phyloP scores from a whole-genome alignment of 2,329 filamentous ascomycete species.

The Penicillium sp. region DNA sequence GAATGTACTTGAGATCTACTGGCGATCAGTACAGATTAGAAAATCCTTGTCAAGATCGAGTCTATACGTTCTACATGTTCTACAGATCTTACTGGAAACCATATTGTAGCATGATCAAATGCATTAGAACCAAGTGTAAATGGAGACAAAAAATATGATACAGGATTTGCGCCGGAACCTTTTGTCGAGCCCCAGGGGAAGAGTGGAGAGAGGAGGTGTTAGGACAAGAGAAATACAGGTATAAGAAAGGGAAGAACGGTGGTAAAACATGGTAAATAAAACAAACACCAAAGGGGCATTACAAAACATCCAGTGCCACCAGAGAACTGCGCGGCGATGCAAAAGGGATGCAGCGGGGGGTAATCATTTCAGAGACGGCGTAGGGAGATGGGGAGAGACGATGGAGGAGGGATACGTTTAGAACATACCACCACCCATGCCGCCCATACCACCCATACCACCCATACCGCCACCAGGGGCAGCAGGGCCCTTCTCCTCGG shows the following conservation, averaged over 20 bases:
- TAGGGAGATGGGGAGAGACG: slow-evolving; percentile 13
- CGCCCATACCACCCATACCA: slow-evolving; percentile 66
- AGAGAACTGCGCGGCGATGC: slow-evolving; percentile 42
- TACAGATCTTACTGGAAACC: background rate
- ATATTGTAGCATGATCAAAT: slow-evolving; percentile 17
- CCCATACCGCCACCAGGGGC: slow-evolving; percentile 56
- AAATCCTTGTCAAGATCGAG: background rate
- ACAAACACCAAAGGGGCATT: slow-evolving; percentile 34
- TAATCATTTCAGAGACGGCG: slow-evolving; percentile 23
- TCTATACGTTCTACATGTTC: background rate
- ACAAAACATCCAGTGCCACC: slow-evolving; percentile 32
- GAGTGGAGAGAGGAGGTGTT: slow-evolving; percentile 27
- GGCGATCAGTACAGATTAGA: background rate
- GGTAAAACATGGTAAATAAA: slow-evolving; percentile 6
- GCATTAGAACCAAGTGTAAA: slow-evolving; percentile 25
- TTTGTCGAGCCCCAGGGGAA: slow-evolving; percentile 29
- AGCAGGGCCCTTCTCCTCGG: slow-evolving; percentile 82
- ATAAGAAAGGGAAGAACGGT: slow-evolving; percentile 20
- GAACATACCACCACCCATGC: slow-evolving; percentile 71
- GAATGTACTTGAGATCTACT: background rate
- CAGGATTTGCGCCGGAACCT: slow-evolving; percentile 32
- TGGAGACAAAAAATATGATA: slow-evolving; percentile 31
- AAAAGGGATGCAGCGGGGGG: slow-evolving; percentile 38
- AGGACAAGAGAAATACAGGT: slow-evolving; percentile 32
- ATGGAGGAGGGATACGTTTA: slow-evolving; percentile 45